Conservation (phyloP, 768 basidiomycete genomes). For the Dentipellis sp. region DNA sequence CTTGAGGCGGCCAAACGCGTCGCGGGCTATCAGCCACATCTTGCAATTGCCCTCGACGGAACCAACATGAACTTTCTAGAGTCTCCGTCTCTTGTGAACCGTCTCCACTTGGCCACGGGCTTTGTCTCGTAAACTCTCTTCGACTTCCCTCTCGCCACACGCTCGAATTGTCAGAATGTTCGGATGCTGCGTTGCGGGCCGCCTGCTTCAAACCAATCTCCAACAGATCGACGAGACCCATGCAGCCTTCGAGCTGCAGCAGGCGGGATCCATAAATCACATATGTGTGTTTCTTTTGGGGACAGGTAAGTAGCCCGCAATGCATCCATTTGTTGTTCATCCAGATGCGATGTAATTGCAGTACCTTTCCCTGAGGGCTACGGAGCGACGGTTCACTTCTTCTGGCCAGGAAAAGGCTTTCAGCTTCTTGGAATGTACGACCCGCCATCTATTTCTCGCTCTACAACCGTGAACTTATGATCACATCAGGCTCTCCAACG, state of each 20-base stretch:
- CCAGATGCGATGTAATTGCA: conserved; percentile 13
- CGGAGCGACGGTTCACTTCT: conserved; percentile 78
- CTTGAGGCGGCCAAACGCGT: too few relatives aligned
- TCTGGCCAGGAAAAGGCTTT: conserved; percentile 82
- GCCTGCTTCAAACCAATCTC: conserved; percentile 70
- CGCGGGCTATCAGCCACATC: too few relatives aligned
- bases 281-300: conserved; percentile 79
- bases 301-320: conserved; percentile 38
- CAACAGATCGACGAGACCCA: conserved; percentile 80
- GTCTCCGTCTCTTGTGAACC: background rate
- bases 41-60: background rate
- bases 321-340: background rate
- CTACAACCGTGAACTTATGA: background rate
- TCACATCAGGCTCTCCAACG: conserved; percentile 69
- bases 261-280: conserved; percentile 72
- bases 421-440: conserved; percentile 79
- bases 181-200: conserved; percentile 72
- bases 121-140: background rate
- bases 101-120: background rate
- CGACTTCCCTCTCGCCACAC: background rate
- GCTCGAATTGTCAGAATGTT: conserved; percentile 40
- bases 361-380: conserved; percentile 81
- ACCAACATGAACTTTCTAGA: background rate
- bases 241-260: conserved; percentile 65
- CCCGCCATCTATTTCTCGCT: background rate